phyloP scores from a whole-genome alignment of 2,329 filamentous ascomycete genomes.

The Fusarium brevicatenulatum region DNA sequence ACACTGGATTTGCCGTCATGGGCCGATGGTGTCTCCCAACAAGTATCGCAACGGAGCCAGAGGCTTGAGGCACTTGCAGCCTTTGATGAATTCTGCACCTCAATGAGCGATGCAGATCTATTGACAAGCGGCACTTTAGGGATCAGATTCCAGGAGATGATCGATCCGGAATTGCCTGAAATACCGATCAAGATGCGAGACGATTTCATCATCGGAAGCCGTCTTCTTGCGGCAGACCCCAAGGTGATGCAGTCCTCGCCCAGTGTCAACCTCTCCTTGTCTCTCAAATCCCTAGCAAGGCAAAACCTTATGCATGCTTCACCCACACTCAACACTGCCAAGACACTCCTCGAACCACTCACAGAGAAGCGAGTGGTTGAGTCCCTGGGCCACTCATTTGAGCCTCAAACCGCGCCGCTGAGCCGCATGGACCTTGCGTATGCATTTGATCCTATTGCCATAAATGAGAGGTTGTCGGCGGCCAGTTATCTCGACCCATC shows the following conservation, averaged over 20 bases:
- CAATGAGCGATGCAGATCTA: slow-evolving; percentile 74
- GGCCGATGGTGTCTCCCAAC: slow-evolving; percentile 44
- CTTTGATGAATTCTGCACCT: slow-evolving; percentile 65
- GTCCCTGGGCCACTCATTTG: slow-evolving; percentile 53
- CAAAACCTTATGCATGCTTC: slow-evolving; percentile 25
- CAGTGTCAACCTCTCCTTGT: slow-evolving; percentile 43
- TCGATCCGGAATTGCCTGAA: slow-evolving; percentile 73
- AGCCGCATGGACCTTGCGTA: slow-evolving; percentile 63
- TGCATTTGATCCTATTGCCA: slow-evolving; percentile 70
- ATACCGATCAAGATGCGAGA: slow-evolving; percentile 59
- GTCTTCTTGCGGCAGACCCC: slow-evolving; percentile 59
- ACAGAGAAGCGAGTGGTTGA: slow-evolving; percentile 49
- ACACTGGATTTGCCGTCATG: slow-evolving; percentile 53
- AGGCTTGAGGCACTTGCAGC: slow-evolving; percentile 56
- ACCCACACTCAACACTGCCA: background rate
- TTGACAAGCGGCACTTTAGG: slow-evolving; percentile 62
- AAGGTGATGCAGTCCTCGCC: slow-evolving; percentile 45
- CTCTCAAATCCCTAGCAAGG: slow-evolving; percentile 47
- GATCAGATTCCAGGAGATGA: slow-evolving; percentile 54
- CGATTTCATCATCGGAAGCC: slow-evolving; percentile 61
- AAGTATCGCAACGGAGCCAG: slow-evolving; percentile 25
- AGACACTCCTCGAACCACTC: slow-evolving; percentile 41
- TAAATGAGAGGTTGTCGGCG: slow-evolving; percentile 55
- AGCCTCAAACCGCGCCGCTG: slow-evolving; percentile 45
- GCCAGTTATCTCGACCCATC: slow-evolving; percentile 69